Conservation (phyloP, 169 alveolate genomes). For the Cardiosporidium cionae region DNA sequence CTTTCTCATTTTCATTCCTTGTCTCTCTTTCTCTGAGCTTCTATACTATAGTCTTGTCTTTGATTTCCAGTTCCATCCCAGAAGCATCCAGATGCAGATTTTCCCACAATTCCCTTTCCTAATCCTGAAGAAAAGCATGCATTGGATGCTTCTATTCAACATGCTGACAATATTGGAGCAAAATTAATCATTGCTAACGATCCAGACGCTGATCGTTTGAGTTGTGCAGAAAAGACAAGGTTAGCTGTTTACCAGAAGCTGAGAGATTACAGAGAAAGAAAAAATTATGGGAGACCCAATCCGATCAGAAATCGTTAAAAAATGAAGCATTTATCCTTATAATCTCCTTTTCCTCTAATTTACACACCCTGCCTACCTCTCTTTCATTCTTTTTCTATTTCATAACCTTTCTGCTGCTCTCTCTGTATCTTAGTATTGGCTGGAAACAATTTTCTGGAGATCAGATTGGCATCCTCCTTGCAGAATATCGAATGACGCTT, state of each 20-base stretch:
- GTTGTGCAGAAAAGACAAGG: conserved; percentile 58
- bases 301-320: no score
- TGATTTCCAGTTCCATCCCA: conserved; percentile 46
- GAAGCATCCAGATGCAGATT: conserved; percentile 60
- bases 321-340: no score
- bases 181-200: conserved; percentile 64
- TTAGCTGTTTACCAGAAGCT: conserved; percentile 22
- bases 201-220: conserved; percentile 75
- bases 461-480: conserved; percentile 30
- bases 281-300: no score
- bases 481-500: not conserved
- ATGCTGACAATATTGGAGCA: conserved; percentile 48
- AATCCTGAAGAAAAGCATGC: conserved; percentile 67
- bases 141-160: conserved; percentile 44
- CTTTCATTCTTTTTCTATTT: no score
- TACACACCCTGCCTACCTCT: no score
- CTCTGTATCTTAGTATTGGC: conserved; percentile 17
- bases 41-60: no score
- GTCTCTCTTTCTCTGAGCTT: no score
- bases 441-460: conserved; percentile 35
- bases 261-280: no score
- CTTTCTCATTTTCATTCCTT: no score
- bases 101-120: conserved; percentile 68
- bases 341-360: no score
- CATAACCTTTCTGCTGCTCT: no score